Conservation (phyloP, 108 stramenopile species). For the Pinguiococcus pyrenoidosus region DNA sequence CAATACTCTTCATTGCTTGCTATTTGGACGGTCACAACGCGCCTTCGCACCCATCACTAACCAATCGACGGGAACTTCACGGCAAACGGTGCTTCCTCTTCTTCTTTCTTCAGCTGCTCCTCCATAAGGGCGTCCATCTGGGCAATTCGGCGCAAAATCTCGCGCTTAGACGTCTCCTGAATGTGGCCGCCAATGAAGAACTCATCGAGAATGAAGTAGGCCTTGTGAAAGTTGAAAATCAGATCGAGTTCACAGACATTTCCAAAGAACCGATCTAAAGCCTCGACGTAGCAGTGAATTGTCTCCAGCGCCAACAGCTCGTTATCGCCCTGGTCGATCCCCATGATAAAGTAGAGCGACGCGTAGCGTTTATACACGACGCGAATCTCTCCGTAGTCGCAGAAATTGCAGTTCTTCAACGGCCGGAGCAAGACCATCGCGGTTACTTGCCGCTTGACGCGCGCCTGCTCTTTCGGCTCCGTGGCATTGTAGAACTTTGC, state of each 20-base stretch:
- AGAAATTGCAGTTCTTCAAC: conserved; percentile 72
- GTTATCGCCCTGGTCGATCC: conserved; percentile 30
- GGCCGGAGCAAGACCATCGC: conserved; percentile 4
- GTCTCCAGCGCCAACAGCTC: conserved; percentile 88
- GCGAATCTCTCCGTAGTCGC: conserved; percentile 85
- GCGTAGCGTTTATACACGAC: conserved; percentile 86
- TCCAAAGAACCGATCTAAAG: conserved; percentile 55
- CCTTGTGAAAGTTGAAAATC: conserved; percentile 90
- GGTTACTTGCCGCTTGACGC: conserved; percentile 77
- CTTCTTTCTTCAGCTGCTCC: no score
- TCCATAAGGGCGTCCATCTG: conserved; percentile 14
- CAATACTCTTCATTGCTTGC: no score
- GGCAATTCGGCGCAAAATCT: conserved; percentile 6
- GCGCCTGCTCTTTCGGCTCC: conserved; percentile 67
- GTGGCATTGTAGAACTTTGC: conserved; percentile 85
- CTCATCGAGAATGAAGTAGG: conserved; percentile 84
- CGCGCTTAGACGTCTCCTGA: conserved; percentile 51
- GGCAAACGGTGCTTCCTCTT: no score
- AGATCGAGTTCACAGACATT: conserved; percentile 78
- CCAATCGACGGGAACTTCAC: no score
- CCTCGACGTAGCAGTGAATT: conserved; percentile 81
- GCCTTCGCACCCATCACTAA: no score
- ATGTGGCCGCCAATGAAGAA: conserved; percentile 69
- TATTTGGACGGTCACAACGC: no score
- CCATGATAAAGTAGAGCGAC: conserved; percentile 58